Percentiles rank a stretch among this genome's conserved stretches.
phyloP scores from a whole-genome alignment of 2,329 filamentous ascomycete species.

The Sclerotinia spermophila region DNA sequence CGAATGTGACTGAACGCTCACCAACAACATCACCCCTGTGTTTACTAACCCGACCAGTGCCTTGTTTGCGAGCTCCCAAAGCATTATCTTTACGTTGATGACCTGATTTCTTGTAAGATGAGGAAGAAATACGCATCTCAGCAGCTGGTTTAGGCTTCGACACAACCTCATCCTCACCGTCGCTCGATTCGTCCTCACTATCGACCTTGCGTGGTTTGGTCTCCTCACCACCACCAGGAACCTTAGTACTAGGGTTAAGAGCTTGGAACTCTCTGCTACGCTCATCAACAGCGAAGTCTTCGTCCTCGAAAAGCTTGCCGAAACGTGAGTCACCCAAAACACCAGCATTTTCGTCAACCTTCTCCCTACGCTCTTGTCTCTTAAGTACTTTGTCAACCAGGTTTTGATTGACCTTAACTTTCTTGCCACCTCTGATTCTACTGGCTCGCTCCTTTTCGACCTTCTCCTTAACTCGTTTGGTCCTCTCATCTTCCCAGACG shows the following conservation, averaged over 20 bases:
- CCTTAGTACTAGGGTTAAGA: constrained; percentile 79
- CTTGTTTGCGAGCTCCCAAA: constrained; percentile 54
- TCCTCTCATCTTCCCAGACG: constrained; percentile 86
- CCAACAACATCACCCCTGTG: constrained; percentile 51
- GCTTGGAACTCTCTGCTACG: constrained; percentile 79
- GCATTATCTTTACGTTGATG: constrained; percentile 51
- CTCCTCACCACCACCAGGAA: constrained; percentile 31
- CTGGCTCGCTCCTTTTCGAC: constrained; percentile 96
- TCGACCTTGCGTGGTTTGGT: constrained; percentile 40
- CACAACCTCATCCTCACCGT: constrained; percentile 43
- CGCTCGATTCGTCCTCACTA: constrained; percentile 39
- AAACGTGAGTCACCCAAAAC: constrained; percentile 85
- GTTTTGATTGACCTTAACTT: constrained; percentile 93
- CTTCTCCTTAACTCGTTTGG: constrained; percentile 89
- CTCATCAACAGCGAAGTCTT: constrained; percentile 91
- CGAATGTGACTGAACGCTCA: constrained; percentile 69
- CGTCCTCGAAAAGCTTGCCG: constrained; percentile 82
- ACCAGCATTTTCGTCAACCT: constrained; percentile 57
- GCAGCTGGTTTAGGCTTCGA: constrained; percentile 35
- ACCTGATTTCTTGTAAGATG: constrained; percentile 58
- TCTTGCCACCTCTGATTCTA: constrained; percentile 90
- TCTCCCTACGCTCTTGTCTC: constrained; percentile 57
- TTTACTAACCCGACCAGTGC: constrained; percentile 47
- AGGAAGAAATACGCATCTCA: constrained; percentile 66
- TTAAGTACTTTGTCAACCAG: constrained; percentile 71